These are phyloP conservation scores for Diaporthe sp. DNA, from an alignment of 2,329 filamentous ascomycete species.

Conservation along the genomic window DNA sequence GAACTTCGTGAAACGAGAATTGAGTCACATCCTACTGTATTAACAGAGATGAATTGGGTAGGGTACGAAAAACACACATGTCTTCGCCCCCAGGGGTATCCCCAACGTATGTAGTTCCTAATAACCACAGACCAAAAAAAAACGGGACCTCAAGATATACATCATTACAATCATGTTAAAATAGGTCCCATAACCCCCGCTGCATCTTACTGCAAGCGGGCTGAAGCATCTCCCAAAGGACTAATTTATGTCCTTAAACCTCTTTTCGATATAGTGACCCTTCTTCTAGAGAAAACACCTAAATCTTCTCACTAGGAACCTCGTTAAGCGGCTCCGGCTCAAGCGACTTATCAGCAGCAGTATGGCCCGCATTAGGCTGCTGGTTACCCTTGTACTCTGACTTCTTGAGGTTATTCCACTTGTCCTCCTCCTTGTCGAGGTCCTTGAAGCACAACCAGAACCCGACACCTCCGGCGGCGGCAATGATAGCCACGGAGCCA, in stretches of 20 bases:
- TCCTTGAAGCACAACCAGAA: conserved; percentile 73
- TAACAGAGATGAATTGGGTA: not conserved
- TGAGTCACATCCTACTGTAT: not conserved
- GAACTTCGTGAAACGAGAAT: not conserved
- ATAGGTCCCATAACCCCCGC: not conserved
- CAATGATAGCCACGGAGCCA: conserved; percentile 68
- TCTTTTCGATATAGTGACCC: no score
- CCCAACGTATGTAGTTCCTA: not conserved
- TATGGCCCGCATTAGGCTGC: conserved; percentile 46
- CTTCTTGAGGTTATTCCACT: conserved; percentile 43
- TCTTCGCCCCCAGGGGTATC: not conserved
- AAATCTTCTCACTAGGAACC: conserved; percentile 28
- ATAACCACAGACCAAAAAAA: not conserved
- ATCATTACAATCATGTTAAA: conserved; percentile 6
- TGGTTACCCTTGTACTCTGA: conserved; percentile 46
- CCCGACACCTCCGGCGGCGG: conserved; percentile 68
- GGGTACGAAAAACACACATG: not conserved
- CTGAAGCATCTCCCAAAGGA: not conserved
- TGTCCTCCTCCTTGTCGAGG: conserved; percentile 69
- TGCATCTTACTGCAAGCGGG: not conserved
- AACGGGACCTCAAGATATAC: not conserved
- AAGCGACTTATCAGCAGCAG: conserved; percentile 13
- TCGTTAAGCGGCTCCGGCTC: not conserved
- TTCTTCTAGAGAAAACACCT: not conserved
- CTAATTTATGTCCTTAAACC: no score